Conservation (phyloP, 2,329 filamentous ascomycete genomes). For the Scolecobasidium constrictum region DNA sequence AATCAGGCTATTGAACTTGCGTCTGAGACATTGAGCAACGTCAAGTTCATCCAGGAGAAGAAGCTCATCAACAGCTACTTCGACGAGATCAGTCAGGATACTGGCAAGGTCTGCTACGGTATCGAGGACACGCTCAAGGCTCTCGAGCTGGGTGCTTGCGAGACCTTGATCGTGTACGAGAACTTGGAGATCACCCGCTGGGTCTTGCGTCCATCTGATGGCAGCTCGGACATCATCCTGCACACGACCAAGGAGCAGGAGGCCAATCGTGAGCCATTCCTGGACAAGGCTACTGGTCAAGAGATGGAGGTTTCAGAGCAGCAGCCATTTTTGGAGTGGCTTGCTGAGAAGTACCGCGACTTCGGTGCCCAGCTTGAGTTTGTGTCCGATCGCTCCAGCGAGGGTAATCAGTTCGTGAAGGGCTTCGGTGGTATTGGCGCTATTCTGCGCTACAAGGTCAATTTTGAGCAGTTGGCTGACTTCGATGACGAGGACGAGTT, state of each 20-base stretch:
- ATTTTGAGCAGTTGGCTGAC: constrained; percentile 97
- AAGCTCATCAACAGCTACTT: constrained; percentile 99
- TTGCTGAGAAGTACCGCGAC: constrained; percentile 96
- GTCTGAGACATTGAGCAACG: constrained; percentile 90
- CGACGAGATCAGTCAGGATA: constrained; percentile 97
- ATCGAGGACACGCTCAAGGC: constrained; percentile 97
- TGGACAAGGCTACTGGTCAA: constrained; percentile 90
- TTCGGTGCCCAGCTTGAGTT: constrained; percentile 95
- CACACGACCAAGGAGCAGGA: constrained; percentile 87
- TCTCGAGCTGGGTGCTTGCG: constrained; percentile 86
- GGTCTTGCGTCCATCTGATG: constrained; percentile 70
- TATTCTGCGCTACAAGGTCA: constrained; percentile 97
- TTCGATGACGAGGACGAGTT: constrained; percentile 71
- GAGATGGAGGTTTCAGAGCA: constrained; percentile 93
- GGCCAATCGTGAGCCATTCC: constrained; percentile 67
- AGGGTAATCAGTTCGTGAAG: constrained; percentile 99
- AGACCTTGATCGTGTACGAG: constrained; percentile 92
- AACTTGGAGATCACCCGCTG: constrained; percentile 92
- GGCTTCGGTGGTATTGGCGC: constrained; percentile 98
- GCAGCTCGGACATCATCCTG: constrained; percentile 55
- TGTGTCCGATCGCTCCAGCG: constrained; percentile 91
- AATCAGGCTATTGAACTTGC: constrained; percentile 98
- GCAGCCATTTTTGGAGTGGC: constrained; percentile 96
- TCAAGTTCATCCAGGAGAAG: constrained; percentile 99
- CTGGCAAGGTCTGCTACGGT: constrained; percentile 86